Evolutionary conservation across 805 yeast genomes (phyloP).

Genomic region (Saccharomycopsis sp.): DNA sequence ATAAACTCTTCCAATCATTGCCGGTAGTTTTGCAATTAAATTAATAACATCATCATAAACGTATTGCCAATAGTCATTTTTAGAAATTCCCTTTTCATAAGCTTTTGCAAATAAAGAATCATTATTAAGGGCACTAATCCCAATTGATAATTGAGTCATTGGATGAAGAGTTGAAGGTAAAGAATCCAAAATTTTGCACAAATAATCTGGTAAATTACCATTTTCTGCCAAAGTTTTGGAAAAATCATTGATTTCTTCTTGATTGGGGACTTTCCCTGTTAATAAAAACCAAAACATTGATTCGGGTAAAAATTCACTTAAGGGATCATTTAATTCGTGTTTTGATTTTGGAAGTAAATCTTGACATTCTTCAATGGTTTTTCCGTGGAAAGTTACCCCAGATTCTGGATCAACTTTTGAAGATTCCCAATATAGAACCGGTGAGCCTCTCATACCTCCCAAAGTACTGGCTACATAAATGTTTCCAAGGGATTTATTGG

Average conservation of each 20-base stretch:
- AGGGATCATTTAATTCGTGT: constrained; percentile 30
- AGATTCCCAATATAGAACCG: constrained; percentile 71
- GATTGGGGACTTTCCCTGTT: constrained; percentile 64
- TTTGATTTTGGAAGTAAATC: constrained; percentile 45
- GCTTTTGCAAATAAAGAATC: constrained; percentile 64
- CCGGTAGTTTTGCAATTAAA: constrained; percentile 64
- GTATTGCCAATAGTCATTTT: constrained; percentile 66
- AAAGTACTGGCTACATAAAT: constrained; percentile 34
- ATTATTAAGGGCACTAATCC: constrained; percentile 61
- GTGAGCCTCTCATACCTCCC: constrained; percentile 78
- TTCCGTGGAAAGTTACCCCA: constrained; percentile 73
- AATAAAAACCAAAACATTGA: constrained; percentile 69
- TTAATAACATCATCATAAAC: constrained; percentile 62
- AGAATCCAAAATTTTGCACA: constrained; percentile 46
- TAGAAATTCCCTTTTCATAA: constrained; percentile 59
- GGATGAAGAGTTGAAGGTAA: constrained; percentile 68
- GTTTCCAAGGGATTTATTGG: constrained; percentile 32
- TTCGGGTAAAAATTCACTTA: constrained; percentile 60
- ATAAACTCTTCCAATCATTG: constrained; percentile 65
- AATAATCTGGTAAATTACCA: constrained; percentile 55
- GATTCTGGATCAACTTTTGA: constrained; percentile 65
- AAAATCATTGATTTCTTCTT: constrained; percentile 43
- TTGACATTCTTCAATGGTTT: constrained; percentile 66
- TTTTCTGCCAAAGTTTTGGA: constrained; percentile 54
- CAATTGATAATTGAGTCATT: constrained; percentile 75